phyloP scores from a whole-genome alignment of 495 filamentous ascomycete species.

The Aspergillus biplanus region DNA sequence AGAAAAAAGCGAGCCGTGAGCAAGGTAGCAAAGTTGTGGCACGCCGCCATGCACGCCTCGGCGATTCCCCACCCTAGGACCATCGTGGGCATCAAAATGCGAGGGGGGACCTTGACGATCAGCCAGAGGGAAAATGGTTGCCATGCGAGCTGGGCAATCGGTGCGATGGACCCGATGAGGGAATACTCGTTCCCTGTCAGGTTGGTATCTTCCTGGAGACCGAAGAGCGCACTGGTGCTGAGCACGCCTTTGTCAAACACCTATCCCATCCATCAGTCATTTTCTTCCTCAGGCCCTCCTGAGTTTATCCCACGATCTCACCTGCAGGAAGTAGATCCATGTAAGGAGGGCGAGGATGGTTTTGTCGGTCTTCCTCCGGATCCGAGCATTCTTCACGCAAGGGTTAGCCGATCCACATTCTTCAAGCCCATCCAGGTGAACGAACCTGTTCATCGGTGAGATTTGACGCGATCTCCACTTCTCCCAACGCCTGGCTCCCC shows the following conservation, averaged over 20 bases:
- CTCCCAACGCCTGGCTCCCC: background rate
- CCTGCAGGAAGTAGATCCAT: slow-evolving; percentile 67
- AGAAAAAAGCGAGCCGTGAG: slow-evolving; percentile 56
- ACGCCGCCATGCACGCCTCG: slow-evolving; percentile 53
- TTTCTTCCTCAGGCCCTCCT: background rate
- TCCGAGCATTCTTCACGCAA: slow-evolving; percentile 33
- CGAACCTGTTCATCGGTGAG: background rate
- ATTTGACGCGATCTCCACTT: background rate
- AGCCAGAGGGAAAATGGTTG: slow-evolving; percentile 66
- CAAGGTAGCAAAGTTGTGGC: slow-evolving; percentile 54
- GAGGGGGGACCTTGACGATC: slow-evolving; percentile 66
- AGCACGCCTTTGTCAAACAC: slow-evolving; percentile 63
- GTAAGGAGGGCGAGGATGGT: slow-evolving; percentile 59
- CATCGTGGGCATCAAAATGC: slow-evolving; percentile 61
- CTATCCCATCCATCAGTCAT: background rate
- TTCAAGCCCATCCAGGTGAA: background rate
- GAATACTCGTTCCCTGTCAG: slow-evolving; percentile 64
- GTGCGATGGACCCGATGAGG: slow-evolving; percentile 60
- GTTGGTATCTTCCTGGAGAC: slow-evolving; percentile 55
- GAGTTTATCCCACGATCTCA: slow-evolving; percentile 21
- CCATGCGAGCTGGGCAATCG: slow-evolving; percentile 66
- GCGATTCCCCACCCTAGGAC: slow-evolving; percentile 57
- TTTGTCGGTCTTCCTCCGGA: slow-evolving; percentile 61
- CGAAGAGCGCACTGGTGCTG: slow-evolving; percentile 64
- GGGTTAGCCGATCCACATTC: background rate